Evolutionary conservation across 108 stramenopile genomes (phyloP).

Genomic region (Pseudonitzschia multiseries): DNA sequence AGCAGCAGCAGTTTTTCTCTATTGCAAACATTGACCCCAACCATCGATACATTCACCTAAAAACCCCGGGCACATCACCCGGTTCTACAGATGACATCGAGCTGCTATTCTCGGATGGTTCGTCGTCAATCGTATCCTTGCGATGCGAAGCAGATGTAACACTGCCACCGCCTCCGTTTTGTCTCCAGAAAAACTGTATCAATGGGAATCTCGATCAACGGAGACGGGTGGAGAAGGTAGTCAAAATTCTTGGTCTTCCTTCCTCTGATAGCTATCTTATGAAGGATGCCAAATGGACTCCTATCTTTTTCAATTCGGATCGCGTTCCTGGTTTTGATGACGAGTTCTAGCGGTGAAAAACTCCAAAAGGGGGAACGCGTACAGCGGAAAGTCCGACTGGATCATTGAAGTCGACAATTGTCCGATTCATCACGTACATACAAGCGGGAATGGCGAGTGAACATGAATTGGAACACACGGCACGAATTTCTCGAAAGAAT

Average conservation of each 20-base stretch:
- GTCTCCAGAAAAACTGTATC: constrained; percentile 39
- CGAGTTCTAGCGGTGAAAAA: not conserved
- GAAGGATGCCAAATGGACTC: constrained; percentile 39
- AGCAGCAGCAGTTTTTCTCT: not conserved
- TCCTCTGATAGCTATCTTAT: constrained; percentile 20
- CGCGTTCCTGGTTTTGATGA: constrained; percentile 38
- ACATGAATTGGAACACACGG: too few species aligned
- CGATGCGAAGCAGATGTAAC: constrained; percentile 37
- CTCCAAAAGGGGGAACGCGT: not conserved
- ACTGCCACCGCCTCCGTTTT: constrained; percentile 41
- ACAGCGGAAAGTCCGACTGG: not conserved
- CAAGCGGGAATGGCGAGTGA: too few species aligned
- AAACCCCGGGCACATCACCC: constrained; percentile 29
- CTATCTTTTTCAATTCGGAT: constrained; percentile 45
- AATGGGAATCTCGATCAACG: constrained; percentile 46
- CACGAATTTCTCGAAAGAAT: too few species aligned
- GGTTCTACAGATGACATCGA: constrained; percentile 34
- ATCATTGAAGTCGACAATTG: too few species aligned
- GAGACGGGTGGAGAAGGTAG: constrained; percentile 28
- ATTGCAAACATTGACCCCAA: constrained; percentile 3
- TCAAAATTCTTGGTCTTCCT: constrained; percentile 28
- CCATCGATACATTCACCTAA: constrained; percentile 28
- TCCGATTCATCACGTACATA: too few species aligned
- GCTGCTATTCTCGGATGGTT: constrained; percentile 23
- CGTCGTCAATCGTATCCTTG: constrained; percentile 20